Percentiles rank a stretch among this genome's conserved stretches.
These are phyloP conservation scores for Hygrophoropsis aurantiaca DNA, from an alignment of 768 basidiomycete species.

Conservation along the genomic window DNA sequence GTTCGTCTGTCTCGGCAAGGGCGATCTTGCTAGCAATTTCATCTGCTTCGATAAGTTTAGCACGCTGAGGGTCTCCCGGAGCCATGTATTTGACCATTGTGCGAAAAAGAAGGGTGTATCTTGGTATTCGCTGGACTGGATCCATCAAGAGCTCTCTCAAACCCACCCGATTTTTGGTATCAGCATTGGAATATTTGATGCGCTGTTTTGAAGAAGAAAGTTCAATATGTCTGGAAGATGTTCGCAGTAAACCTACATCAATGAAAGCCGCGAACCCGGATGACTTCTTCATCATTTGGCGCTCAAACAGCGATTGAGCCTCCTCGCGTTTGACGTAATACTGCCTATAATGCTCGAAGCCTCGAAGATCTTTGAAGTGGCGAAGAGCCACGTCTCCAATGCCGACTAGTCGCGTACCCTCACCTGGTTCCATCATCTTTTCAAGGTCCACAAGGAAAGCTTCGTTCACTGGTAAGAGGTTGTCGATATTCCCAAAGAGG, in stretches of 20 bases:
- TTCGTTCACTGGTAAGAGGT: slow-evolving; percentile 85
- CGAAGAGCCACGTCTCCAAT: slow-evolving; percentile 84
- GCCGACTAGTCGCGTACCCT: slow-evolving; percentile 52
- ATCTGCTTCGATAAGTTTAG: slow-evolving; percentile 79
- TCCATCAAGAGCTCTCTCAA: slow-evolving; percentile 93
- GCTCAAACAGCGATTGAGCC: slow-evolving; percentile 84
- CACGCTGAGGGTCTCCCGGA: slow-evolving; percentile 71
- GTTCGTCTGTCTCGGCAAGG: slow-evolving; percentile 86
- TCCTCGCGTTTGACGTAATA: slow-evolving; percentile 94
- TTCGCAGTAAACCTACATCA: slow-evolving; percentile 53
- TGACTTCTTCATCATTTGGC: slow-evolving; percentile 75
- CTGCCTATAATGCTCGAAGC: slow-evolving; percentile 89
- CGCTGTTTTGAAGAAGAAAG: slow-evolving; percentile 45
- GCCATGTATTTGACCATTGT: slow-evolving; percentile 92
- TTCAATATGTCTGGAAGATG: slow-evolving; percentile 8
- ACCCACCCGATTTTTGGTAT: slow-evolving; percentile 77
- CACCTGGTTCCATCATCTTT: slow-evolving; percentile 67
- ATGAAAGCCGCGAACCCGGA: slow-evolving; percentile 85
- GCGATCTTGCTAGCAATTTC: slow-evolving; percentile 90
- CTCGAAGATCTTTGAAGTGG: slow-evolving; percentile 81
- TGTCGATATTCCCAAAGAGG: slow-evolving; percentile 93
- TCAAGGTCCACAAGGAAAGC: slow-evolving; percentile 83
- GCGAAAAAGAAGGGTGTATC: slow-evolving; percentile 91
- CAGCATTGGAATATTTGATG: slow-evolving; percentile 81
- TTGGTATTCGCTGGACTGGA: slow-evolving; percentile 92